Evolutionary conservation across 2,329 filamentous ascomycete genomes (phyloP).

Genomic region (Coniosporium uncinatum): DNA sequence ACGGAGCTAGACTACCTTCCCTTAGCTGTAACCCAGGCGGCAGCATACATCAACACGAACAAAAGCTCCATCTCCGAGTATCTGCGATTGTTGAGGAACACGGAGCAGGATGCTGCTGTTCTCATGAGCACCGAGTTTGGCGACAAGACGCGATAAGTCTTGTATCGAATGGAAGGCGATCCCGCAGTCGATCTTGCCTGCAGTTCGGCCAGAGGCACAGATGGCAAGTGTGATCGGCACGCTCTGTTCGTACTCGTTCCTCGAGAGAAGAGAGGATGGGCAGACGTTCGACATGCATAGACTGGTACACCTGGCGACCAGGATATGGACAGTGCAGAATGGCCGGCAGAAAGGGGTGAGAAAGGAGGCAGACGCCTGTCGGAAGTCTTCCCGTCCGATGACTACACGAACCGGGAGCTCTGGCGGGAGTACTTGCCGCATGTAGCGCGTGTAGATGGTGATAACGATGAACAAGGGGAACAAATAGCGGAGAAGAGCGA

Average conservation of each 20-base stretch:
- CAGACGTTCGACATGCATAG: slow-evolving; percentile 13
- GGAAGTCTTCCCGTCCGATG: slow-evolving; percentile 6
- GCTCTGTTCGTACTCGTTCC: slow-evolving; percentile 12
- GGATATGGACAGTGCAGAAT: slow-evolving; percentile 8
- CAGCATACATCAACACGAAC: slow-evolving; percentile 15
- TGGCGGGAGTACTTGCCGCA: slow-evolving; percentile 7
- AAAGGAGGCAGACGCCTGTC: slow-evolving; percentile 5
- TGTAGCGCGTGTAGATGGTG: slow-evolving; percentile 1
- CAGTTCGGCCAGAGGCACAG: slow-evolving; percentile 4
- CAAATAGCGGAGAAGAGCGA: slow-evolving; percentile 5
- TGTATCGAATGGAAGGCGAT: slow-evolving; percentile 14
- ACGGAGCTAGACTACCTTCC: slow-evolving; percentile 11
- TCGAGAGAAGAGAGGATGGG: slow-evolving; percentile 4
- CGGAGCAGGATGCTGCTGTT: slow-evolving; percentile 8
- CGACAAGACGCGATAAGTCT: slow-evolving; percentile 9
- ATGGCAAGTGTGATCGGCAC: slow-evolving; percentile 7
- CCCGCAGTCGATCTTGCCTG: slow-evolving; percentile 12
- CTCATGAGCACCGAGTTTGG: slow-evolving; percentile 10
- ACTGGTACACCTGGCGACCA: slow-evolving; percentile 10
- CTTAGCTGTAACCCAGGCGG: slow-evolving; percentile 13
- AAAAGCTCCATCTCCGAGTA: slow-evolving; percentile 9
- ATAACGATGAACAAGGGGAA: slow-evolving; percentile 1
- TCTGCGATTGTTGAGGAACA: slow-evolving; percentile 6
- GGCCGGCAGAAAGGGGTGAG: neutral
- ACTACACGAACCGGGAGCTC: slow-evolving; percentile 3